These are phyloP conservation scores for Oldenlandia corymbosa DNA, from an alignment of 257 asterid genomes.

Conservation along the genomic window DNA sequence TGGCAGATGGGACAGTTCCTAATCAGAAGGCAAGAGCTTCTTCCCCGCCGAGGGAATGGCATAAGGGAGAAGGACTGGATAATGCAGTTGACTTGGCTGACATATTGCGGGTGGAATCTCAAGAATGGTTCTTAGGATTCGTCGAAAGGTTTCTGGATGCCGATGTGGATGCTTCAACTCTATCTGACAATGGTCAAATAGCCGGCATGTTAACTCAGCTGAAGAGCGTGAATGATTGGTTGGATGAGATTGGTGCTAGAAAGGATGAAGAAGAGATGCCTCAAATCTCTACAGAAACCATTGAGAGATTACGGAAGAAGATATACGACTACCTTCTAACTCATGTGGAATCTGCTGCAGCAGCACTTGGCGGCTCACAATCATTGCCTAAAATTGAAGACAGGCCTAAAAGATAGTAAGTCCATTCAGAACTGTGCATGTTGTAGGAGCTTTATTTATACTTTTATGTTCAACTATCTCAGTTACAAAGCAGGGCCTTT, in stretches of 20 bases:
- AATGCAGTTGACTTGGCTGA: constrained; percentile 84
- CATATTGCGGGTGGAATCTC: constrained; percentile 59
- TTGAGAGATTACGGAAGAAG: constrained; percentile 86
- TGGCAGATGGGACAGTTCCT: constrained; percentile 33
- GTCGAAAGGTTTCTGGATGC: constrained; percentile 90
- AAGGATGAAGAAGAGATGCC: constrained; percentile 60
- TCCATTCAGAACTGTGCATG: neutral
- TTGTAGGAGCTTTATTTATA: neutral
- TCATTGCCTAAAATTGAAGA: constrained; percentile 38
- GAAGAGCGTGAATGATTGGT: constrained; percentile 93
- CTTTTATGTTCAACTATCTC: neutral
- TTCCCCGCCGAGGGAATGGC: constrained; percentile 69
- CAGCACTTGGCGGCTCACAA: constrained; percentile 75
- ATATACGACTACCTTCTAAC: constrained; percentile 94
- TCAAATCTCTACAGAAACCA: constrained; percentile 52
- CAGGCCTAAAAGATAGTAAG: constrained; percentile 48
- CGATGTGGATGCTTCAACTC: constrained; percentile 65
- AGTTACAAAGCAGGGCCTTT: neutral
- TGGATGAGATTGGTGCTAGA: constrained; percentile 63
- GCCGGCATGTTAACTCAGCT: constrained; percentile 93
- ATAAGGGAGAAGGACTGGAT: constrained; percentile 76
- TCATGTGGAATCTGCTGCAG: constrained; percentile 94
- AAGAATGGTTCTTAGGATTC: constrained; percentile 90
- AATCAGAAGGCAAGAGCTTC: constrained; percentile 39
- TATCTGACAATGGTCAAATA: constrained; percentile 84